Base-by-base conservation (phyloP, 768 basidiomycete genomes). In the Tremella fuciformis region DNA sequence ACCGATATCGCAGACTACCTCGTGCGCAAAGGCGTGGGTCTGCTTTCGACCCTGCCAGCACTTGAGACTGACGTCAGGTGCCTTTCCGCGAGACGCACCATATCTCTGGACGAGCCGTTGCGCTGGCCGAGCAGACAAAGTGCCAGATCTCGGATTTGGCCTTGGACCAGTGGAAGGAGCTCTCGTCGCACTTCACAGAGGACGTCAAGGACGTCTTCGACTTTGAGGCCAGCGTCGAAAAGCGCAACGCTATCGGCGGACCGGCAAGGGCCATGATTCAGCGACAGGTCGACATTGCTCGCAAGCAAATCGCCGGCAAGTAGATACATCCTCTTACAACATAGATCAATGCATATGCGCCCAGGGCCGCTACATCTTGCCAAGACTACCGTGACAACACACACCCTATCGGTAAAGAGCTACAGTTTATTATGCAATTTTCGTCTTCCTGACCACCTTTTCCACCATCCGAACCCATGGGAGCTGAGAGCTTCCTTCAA, bases 41-140 rank as follows among this genome's bases (percentile, higher is more conserved):
- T 24, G 37, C 22, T 40, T 39, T 51, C 18, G 13, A 38, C 4
- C n/a, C 47, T 13, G 44, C 13, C 13, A 11, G 19, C 24, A n/a
- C 40, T 50, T 19, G 29, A 16, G 11, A 18, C 54, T 22, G 13
- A 55, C 47, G 15, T 18, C 67, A 96, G 93, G 89, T 92, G 42
- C 96, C 96, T 8, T 98, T 99, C 85, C 87, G 96, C 44, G 91
- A 97, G 78, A 99, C 96, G 0, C 96, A 99, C 75, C 96, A 99
- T 76, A 85, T 99, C 66, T 97, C 96, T 3, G 96, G 96, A 3
- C 86, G 91, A 13, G 92, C 94, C 18, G 94, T 99, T 47, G 92
- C 94, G 1, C 82, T 97, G 39, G 94, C 94, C 0, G 96, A 99
- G 76, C 80, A 86, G 42, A 84, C 85, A 34, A 82, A 83, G 59